phyloP scores from a whole-genome alignment of 225 moss, liverwort and hornwort genomes.

The Pseudisothecium myosuroides region DNA sequence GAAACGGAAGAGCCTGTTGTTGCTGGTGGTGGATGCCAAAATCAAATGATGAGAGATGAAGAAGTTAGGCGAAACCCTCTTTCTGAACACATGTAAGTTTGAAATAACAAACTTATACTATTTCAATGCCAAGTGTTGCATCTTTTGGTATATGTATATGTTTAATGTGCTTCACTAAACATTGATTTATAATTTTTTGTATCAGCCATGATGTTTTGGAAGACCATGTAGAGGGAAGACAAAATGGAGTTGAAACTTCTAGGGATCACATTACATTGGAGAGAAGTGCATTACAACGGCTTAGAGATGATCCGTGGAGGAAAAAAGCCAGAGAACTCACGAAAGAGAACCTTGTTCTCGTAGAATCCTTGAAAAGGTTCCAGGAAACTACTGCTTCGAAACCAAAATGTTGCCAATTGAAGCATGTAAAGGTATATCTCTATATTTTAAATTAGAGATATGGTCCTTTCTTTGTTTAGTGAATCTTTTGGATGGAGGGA shows the following conservation, averaged over 20 bases:
- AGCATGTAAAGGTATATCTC: background rate
- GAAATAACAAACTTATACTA: background rate
- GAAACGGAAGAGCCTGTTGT: background rate
- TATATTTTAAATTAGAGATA: background rate
- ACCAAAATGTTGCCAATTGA: background rate
- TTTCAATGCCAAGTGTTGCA: background rate
- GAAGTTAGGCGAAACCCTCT: rapidly evolving
- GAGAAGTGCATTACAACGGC: background rate
- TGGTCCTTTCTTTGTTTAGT: background rate
- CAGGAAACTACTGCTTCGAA: background rate
- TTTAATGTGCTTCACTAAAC: background rate
- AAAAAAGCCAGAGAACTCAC: background rate
- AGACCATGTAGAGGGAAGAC: background rate
- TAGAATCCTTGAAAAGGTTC: background rate
- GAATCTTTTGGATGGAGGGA: background rate
- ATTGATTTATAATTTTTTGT: no score
- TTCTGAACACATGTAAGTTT: background rate
- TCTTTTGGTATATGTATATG: background rate
- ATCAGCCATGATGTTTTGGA: background rate
- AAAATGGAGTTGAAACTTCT: background rate
- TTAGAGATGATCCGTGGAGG: background rate
- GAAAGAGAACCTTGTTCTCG: background rate
- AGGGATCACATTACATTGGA: background rate
- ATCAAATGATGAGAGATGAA: background rate
- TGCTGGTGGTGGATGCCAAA: background rate